Evolutionary conservation across 1,284 basidiomycete species (phyloP).

Genomic region (Lentinula novae-zelandiae): DNA sequence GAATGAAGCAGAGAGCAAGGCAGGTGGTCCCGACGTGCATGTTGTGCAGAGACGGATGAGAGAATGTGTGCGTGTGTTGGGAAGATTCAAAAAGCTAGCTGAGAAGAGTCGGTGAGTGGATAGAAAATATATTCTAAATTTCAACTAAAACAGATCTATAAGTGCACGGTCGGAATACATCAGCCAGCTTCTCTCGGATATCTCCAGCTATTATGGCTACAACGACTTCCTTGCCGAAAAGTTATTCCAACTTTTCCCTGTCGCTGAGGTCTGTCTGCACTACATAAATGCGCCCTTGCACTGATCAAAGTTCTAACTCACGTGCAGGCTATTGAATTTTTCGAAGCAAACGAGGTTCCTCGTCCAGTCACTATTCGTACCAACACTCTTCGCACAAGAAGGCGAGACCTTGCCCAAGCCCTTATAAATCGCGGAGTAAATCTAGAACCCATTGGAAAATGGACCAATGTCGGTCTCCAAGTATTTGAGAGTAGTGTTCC

Average conservation of each 20-base stretch:
- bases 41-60: conserved; percentile 88
- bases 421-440: conserved; percentile 96
- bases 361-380: conserved; percentile 98
- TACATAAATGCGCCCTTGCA: not conserved
- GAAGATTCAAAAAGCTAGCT: conserved; percentile 69
- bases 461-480: conserved; percentile 98
- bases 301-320: conserved; percentile 13
- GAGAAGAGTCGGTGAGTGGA: conserved; percentile 66
- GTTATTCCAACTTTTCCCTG: conserved; percentile 90
- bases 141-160: conserved; percentile 15
- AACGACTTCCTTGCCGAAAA: conserved; percentile 95
- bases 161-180: conserved; percentile 89
- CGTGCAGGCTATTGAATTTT: conserved; percentile 92
- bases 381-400: conserved; percentile 92
- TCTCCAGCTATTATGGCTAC: conserved; percentile 96
- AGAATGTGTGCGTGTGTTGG: conserved; percentile 80
- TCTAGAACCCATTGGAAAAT: conserved; percentile 97
- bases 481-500: conserved; percentile 97
- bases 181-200: conserved; percentile 85
- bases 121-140: not conserved
- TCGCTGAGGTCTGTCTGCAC: conserved; percentile 67
- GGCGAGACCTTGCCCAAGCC: conserved; percentile 92
- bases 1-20: conserved; percentile 72
- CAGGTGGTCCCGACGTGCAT: conserved; percentile 75
- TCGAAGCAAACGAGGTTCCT: conserved; percentile 96